These are phyloP conservation scores for Castanea mollissima DNA, from an alignment of 306 rosid genomes.

Conservation along the genomic window DNA sequence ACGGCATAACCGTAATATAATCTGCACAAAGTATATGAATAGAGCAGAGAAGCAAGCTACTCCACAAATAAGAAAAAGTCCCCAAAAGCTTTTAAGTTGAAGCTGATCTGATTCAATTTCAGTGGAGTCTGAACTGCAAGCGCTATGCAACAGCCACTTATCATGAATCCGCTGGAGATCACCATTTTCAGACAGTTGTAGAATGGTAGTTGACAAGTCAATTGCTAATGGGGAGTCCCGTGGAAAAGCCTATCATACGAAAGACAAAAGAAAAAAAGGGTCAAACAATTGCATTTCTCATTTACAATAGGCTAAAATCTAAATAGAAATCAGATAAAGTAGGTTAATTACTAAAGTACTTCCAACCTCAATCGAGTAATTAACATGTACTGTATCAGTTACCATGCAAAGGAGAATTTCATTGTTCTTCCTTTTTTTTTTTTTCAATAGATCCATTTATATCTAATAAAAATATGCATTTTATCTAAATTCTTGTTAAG, in stretches of 20 bases:
- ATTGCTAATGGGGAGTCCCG: slow-evolving; percentile 87
- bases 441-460: not conserved
- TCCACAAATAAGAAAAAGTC: slow-evolving; percentile 83
- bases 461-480: not conserved
- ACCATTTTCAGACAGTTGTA: slow-evolving; percentile 89
- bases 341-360: not conserved
- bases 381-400: not conserved
- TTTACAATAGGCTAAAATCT: not conserved
- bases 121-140: slow-evolving; percentile 49
- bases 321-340: not conserved
- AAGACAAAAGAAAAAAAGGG: not conserved
- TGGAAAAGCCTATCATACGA: slow-evolving; percentile 67
- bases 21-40: slow-evolving; percentile 49
- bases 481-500: not conserved
- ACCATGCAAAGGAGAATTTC: not conserved
- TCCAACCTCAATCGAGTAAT: not conserved
- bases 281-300: not conserved
- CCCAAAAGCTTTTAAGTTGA: slow-evolving; percentile 87
- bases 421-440: no score
- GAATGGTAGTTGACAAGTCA: slow-evolving; percentile 90
- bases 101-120: slow-evolving; percentile 75
- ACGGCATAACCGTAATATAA: slow-evolving; percentile 37
- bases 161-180: slow-evolving; percentile 92
- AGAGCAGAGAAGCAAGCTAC: slow-evolving; percentile 70
- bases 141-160: slow-evolving; percentile 72